Evolutionary conservation across 2,329 filamentous ascomycete genomes (phyloP), one percentile per base, ranked within the genome.

Genomic region (Fusarium sp.): DNA sequence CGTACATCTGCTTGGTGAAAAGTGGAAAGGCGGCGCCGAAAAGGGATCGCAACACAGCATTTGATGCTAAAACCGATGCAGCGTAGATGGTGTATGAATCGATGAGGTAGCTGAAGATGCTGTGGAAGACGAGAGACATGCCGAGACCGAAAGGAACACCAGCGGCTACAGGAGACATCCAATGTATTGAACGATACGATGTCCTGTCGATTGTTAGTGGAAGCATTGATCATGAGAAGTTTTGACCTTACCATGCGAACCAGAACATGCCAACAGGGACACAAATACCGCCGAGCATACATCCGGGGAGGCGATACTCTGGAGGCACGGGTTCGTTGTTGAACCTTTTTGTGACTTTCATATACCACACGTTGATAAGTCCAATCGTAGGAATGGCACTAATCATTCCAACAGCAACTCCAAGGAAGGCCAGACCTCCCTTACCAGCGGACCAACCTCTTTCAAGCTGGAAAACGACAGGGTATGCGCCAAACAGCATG

Each of bases 61-160:
- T 78, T 19, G 92, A 93, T 3, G 93, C 93, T 8, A 95, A 84
- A 0, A 91, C 92, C 0, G 91, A 93, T 0, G 93, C 93, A 0
- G 94, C 93, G 69, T 92, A 96, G 73, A 95, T 91, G 56, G 91
- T 91, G 80, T 94, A 91, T 4, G 89, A 83, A 77, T 93, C 92
- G 72, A 93, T 89, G 18, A 93, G 85, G 80, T 93, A 93, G 80
- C 89, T 92, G 78, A 90, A 87, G 43, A 90, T 82, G 5, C 85
- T 85, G 16, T 93, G 81, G 83, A 93, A 94, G 25, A 94, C 89
- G 30, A 92, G 82, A 1, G 92, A 88, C 61, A 88, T 80, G 11
- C 87, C 90, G 70, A 86, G 79, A 56, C 91, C 90, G 64, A 92
- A 86, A 44, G 87, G 83, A 3, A 81, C 79, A 4, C 85, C 82